Evolutionary conservation across 2,329 filamentous ascomycete genomes (phyloP), one percentile per base, ranked within the genome.

Genomic region (Cytospora piceicola): DNA sequence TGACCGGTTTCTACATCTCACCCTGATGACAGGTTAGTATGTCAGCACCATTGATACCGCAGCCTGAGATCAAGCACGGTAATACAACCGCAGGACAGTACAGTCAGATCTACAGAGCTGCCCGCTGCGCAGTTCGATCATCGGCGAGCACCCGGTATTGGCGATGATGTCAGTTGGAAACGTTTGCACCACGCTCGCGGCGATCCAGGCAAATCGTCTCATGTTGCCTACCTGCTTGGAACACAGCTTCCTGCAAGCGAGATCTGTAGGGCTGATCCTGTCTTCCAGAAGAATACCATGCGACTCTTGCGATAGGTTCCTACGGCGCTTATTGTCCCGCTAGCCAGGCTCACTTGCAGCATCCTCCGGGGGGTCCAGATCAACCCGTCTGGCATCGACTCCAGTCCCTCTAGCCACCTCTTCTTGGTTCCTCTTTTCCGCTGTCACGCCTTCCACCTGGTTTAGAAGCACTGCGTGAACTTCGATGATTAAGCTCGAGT

Each of bases 231-330:
- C 17, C 24, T 24, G 3, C 11, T 51, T 52, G 58, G 46, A 34
- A 34, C 49, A 52, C 58, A 65, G 22, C 36, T 46, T 36, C 20
- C 55, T 67, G 65, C 65, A 42, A 36, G 61, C 61, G 42, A 61
- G 53, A 58, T 55, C 27, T 22, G 36, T 65, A 67, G 57, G 65
- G 65, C 65, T 67, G 65, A 61, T 55, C 27, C 32, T 46, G 15
- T 17, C 42, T 67, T 64, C 61, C 61, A 56, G 60, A 66, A 66
- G 34, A 20, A 11, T 56, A 32, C 36, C 34, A 53, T 57, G 52
- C 30, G 57, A 46, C 52, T 57, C 14, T 46, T 57, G 42, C 61
- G 15, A 42, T 39, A 39, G 61, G 57, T 29, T 22, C 58, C 34
- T 54, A 34, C 46, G 56, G 42, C 29, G 58, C 63, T 61, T 61